These are phyloP conservation scores for Sutorius eximius DNA, from an alignment of 1,284 basidiomycete species.

Conservation along the genomic window DNA sequence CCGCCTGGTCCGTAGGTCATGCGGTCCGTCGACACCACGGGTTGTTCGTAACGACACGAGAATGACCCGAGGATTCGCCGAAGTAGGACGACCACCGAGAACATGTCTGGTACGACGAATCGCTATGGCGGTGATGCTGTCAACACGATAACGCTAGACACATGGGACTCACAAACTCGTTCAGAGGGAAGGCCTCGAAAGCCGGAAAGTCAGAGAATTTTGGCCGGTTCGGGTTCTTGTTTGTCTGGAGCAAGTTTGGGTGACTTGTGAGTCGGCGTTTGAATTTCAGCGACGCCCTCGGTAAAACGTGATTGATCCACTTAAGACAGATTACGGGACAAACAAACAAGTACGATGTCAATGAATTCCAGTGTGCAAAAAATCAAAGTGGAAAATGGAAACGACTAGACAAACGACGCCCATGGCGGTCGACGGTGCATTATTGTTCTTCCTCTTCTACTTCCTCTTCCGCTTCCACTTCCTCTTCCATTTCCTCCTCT, in stretches of 20 bases:
- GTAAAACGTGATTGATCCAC: constrained; percentile 8
- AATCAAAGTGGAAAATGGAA: not conserved
- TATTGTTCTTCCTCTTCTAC: constrained; percentile 24
- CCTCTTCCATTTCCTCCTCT: constrained; percentile 19
- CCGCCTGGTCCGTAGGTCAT: not conserved
- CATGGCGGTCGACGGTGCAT: not conserved
- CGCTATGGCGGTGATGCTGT: too few relatives aligned
- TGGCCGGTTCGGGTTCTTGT: too few relatives aligned
- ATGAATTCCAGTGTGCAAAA: constrained; percentile 6
- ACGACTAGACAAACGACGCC: not conserved
- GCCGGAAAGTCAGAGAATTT: too few relatives aligned
- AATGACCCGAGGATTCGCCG: constrained; percentile 9
- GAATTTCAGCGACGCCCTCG: not conserved
- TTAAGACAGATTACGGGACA: constrained; percentile 22
- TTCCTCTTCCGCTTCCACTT: constrained; percentile 22
- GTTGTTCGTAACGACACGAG: too few relatives aligned
- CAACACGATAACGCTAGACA: too few relatives aligned
- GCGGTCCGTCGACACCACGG: not conserved
- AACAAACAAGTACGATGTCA: constrained; percentile 15
- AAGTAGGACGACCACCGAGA: not conserved
- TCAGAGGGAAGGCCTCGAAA: not conserved
- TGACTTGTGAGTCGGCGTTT: not conserved
- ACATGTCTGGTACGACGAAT: not conserved
- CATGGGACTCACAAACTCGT: not conserved
- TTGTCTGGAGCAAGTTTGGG: too few relatives aligned